These are phyloP conservation scores for Xylariaceae sp. DNA, from an alignment of 2,329 filamentous ascomycete genomes.

Conservation along the genomic window DNA sequence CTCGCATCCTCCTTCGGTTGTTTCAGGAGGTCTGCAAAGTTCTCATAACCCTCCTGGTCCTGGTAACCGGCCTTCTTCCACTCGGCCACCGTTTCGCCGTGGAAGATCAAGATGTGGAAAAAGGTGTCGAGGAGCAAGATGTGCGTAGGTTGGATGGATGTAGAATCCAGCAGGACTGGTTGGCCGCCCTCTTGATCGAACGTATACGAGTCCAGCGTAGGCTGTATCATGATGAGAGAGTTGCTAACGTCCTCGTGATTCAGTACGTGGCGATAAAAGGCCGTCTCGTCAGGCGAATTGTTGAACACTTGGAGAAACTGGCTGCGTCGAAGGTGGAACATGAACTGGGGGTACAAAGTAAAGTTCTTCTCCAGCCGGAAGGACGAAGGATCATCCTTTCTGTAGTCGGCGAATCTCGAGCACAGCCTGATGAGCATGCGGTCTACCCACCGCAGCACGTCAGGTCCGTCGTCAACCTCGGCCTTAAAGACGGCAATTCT, in stretches of 20 bases:
- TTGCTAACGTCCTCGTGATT: constrained; percentile 97
- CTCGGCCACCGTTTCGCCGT: constrained; percentile 94
- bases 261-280: constrained; percentile 95
- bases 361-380: constrained; percentile 99
- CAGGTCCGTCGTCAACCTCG: constrained; percentile 96
- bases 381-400: constrained; percentile 95
- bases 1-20: constrained; percentile 94
- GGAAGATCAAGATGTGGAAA: constrained; percentile 99
- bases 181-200: constrained; percentile 91
- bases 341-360: constrained; percentile 96
- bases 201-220: constrained; percentile 92
- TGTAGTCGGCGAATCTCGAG: constrained; percentile 93
- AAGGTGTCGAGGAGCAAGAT: constrained; percentile 95
- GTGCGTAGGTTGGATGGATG: constrained; percentile 89
- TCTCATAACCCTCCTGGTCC: constrained; percentile 96
- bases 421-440: constrained; percentile 96
- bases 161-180: constrained; percentile 92
- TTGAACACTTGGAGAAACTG: constrained; percentile 99
- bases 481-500: constrained; percentile 98
- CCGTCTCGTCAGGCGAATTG: constrained; percentile 97
- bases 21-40: constrained; percentile 81
- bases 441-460: constrained; percentile 96
- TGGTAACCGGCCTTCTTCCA: constrained; percentile 98
- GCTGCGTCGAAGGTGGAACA: constrained; percentile 96
- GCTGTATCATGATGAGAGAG: constrained; percentile 97